A percentile compares a stretch with the other conserved stretches of the same genome.
Conservation (phyloP, 192 early-diverging fungal genomes). For the Gigaspora rosea region DNA sequence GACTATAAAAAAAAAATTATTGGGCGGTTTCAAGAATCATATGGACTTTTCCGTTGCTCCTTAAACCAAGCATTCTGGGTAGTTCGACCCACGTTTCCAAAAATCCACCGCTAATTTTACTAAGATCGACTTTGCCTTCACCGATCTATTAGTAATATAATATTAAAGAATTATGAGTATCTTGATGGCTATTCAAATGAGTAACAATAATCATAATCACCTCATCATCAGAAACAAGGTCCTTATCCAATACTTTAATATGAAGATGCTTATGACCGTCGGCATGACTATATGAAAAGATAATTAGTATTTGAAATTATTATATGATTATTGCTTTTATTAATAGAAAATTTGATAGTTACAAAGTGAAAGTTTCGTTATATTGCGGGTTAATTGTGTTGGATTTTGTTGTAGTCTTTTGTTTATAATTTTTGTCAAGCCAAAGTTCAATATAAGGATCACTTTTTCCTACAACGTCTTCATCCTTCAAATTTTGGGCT, state of each 20-base stretch:
- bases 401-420: constrained; percentile 24
- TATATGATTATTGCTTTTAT: background rate
- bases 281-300: constrained; percentile 2
- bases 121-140: constrained; percentile 30
- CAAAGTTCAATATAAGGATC: constrained; percentile 34
- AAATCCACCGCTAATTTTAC: background rate
- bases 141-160: constrained; percentile 32
- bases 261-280: constrained; percentile 6
- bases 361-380: constrained; percentile 41
- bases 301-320: background rate
- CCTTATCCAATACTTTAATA: constrained; percentile 35
- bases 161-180: constrained; percentile 1
- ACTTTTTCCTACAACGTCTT: constrained; percentile 38
- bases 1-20: constrained; percentile 9
- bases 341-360: background rate
- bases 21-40: background rate
- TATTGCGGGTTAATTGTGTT: constrained; percentile 34
- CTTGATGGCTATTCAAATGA: background rate
- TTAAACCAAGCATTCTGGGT: constrained; percentile 28
- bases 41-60: constrained; percentile 31
- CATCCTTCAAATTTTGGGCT: constrained; percentile 37
- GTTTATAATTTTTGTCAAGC: constrained; percentile 37
- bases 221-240: constrained; percentile 20
- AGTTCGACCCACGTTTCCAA: constrained; percentile 34
- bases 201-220: background rate